Conservation (phyloP, 177 flowering plant genomes). For the Vitis hybrid region DNA sequence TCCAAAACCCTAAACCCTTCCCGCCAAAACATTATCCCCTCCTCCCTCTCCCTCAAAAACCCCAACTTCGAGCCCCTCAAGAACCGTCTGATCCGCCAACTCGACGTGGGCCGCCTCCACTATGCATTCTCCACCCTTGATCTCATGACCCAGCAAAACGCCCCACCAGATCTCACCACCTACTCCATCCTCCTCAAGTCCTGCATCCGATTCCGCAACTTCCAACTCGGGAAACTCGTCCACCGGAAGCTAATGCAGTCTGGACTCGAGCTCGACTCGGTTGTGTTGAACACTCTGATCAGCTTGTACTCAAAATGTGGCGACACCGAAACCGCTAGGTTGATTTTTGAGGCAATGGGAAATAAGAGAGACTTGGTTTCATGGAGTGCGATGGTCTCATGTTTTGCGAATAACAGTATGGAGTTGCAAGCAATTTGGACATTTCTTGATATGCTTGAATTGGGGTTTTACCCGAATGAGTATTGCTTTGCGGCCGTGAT, state of each 20-base stretch:
- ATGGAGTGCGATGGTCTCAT: slow-evolving; percentile 82
- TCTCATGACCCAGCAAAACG: slow-evolving; percentile 34
- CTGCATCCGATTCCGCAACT: too few species aligned
- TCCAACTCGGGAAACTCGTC: too few species aligned
- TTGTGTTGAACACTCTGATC: too few species aligned
- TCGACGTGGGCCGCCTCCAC: slow-evolving; percentile 40
- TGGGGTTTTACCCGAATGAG: slow-evolving; percentile 62
- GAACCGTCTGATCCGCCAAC: slow-evolving; percentile 41
- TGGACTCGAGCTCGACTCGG: too few species aligned
- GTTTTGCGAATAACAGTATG: slow-evolving; percentile 49
- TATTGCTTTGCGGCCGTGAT: slow-evolving; percentile 63
- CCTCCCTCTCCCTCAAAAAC: slow-evolving; percentile 2
- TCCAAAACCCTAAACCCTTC: slow-evolving; percentile 15
- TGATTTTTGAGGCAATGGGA: slow-evolving; percentile 67
- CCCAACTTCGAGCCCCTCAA: slow-evolving; percentile 21
- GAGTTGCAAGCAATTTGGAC: slow-evolving; percentile 37
- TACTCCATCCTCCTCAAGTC: too few species aligned
- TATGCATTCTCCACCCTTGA: slow-evolving; percentile 62
- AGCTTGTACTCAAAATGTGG: too few species aligned
- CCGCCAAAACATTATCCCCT: slow-evolving; percentile 19
- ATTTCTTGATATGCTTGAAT: slow-evolving; percentile 55
- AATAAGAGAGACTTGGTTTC: slow-evolving; percentile 59
- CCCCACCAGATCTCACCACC: slow-evolving; percentile 51
- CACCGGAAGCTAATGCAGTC: too few species aligned
- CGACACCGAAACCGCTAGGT: too few species aligned